These are phyloP conservation scores for Buddleja alternifolia DNA, from an alignment of 257 asterid species.

Conservation along the genomic window DNA sequence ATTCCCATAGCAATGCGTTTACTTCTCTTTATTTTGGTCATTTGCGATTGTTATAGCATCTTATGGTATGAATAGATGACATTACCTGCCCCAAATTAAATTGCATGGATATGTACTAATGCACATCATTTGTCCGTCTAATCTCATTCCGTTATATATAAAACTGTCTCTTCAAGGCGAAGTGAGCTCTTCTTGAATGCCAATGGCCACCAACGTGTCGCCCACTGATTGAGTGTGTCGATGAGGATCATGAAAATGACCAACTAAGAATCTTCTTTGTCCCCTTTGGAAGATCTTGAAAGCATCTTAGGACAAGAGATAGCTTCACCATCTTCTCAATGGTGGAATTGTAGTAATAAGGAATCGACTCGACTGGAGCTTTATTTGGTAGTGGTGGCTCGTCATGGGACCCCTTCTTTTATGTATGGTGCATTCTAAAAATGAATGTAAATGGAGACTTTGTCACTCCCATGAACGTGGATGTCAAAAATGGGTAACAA, in stretches of 20 bases:
- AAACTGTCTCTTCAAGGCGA: too few species aligned
- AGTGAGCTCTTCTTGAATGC: slow-evolving; percentile 29
- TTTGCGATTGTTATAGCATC: background rate
- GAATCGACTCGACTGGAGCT: slow-evolving; percentile 41
- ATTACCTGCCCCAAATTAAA: background rate
- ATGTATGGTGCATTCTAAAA: slow-evolving; percentile 41
- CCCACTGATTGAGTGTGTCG: slow-evolving; percentile 36
- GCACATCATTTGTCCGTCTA: background rate
- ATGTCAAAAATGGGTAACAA: slow-evolving; percentile 51
- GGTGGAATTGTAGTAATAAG: too few species aligned
- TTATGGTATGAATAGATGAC: background rate
- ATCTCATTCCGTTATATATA: slow-evolving; percentile 4
- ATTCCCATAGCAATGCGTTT: too few species aligned
- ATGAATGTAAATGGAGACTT: slow-evolving; percentile 55
- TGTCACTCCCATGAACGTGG: slow-evolving; percentile 67
- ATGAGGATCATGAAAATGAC: slow-evolving; percentile 45
- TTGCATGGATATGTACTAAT: slow-evolving; percentile 14
- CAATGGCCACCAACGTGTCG: slow-evolving; percentile 37
- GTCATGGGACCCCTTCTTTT: slow-evolving; percentile 43
- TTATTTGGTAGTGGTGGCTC: slow-evolving; percentile 51
- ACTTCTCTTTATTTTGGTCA: background rate
- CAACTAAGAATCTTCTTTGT: slow-evolving; percentile 58
- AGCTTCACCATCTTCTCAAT: too few species aligned
- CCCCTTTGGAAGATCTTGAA: slow-evolving; percentile 39
- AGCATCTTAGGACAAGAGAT: slow-evolving; percentile 36